Evolutionary conservation across 129 eudicot species (phyloP).

Genomic region (Pittosporum tobira): DNA sequence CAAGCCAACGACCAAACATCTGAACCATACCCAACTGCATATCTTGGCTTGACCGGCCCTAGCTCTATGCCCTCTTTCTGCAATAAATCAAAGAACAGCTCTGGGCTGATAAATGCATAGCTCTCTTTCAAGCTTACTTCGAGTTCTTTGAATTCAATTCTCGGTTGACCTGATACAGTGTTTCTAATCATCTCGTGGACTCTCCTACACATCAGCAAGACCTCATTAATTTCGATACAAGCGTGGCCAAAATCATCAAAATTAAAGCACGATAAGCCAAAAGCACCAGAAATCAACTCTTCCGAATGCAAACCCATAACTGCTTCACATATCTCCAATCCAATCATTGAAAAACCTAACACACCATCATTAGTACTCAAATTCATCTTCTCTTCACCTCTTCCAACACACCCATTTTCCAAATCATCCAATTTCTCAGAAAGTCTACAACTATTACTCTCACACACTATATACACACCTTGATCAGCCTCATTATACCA

Average conservation of each 20-base stretch:
- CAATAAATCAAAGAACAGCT: slow-evolving; percentile 40
- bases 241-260: slow-evolving; percentile 53
- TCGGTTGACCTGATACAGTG: slow-evolving; percentile 8
- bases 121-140: slow-evolving; percentile 16
- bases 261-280: slow-evolving; percentile 35
- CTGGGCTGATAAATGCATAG: slow-evolving; percentile 54
- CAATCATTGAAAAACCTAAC: slow-evolving; percentile 24
- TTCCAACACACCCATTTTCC: not conserved
- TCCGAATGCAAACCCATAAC: slow-evolving; percentile 33
- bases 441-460: slow-evolving; percentile 20
- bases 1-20: slow-evolving; percentile 86
- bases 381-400: slow-evolving; percentile 11
- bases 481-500: slow-evolving; percentile 47
- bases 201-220: slow-evolving; percentile 29
- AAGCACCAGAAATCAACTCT: slow-evolving; percentile 40
- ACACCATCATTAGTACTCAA: not conserved
- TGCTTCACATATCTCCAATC: slow-evolving; percentile 59
- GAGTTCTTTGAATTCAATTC: slow-evolving; percentile 7
- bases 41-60: slow-evolving; percentile 15
- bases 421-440: slow-evolving; percentile 10
- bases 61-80: slow-evolving; percentile 31
- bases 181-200: slow-evolving; percentile 21
- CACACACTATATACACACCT: slow-evolving; percentile 41
- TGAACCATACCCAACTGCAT: slow-evolving; percentile 37
- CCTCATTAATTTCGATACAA: slow-evolving; percentile 39